Conservation (phyloP, 345 rosid genomes). For the Gossypium stocksii region DNA sequence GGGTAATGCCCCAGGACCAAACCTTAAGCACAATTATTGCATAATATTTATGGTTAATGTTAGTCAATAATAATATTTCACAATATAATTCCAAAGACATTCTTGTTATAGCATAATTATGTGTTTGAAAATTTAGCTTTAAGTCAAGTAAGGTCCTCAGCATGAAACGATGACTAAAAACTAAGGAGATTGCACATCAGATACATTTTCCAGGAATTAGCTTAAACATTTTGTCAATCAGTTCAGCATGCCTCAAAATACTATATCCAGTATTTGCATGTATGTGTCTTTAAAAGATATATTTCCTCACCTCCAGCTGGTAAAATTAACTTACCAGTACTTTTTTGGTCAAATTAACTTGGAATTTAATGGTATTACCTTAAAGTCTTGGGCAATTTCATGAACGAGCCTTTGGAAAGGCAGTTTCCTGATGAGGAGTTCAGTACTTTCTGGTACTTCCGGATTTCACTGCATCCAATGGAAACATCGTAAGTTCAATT, state of each 20-base stretch:
- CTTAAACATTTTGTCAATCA: background rate
- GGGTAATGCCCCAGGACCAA: background rate
- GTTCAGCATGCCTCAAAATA: background rate
- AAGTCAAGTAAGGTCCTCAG: background rate
- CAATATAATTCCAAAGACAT: background rate
- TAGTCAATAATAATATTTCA: background rate
- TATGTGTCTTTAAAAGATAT: slow-evolving; percentile 4
- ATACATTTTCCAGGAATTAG: slow-evolving; percentile 7
- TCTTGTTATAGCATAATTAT: background rate
- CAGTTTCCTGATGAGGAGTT: slow-evolving; percentile 71
- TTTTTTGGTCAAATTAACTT: background rate
- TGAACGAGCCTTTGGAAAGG: slow-evolving; percentile 91
- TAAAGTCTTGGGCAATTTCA: slow-evolving; percentile 88
- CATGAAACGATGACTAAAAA: background rate
- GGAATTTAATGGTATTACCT: slow-evolving; percentile 26
- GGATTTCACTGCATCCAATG: slow-evolving; percentile 53
- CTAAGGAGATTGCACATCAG: slow-evolving; percentile 14
- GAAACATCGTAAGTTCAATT: background rate
- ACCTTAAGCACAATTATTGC: background rate
- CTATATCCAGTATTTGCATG: background rate
- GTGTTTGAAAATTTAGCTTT: background rate
- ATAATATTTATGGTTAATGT: background rate
- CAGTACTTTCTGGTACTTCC: slow-evolving; percentile 92
- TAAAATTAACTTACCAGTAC: too few relatives aligned
- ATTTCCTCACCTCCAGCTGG: slow-evolving; percentile 78